Base-by-base conservation (phyloP, 306 rosid genomes). In the Datisca glomerata region DNA sequence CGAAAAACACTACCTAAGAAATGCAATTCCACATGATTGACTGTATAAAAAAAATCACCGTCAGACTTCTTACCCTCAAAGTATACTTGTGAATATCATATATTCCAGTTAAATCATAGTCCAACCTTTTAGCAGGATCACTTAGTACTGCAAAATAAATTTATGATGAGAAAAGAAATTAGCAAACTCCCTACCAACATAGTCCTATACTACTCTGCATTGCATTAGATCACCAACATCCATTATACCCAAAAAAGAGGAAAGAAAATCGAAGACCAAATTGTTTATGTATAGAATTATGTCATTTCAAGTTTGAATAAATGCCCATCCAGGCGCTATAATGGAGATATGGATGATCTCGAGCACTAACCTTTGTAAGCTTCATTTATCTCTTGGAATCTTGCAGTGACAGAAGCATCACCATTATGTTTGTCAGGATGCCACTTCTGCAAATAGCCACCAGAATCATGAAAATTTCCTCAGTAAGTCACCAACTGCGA, bases 381-480 rank as follows among this genome's bases (percentile, higher is more conserved):
- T 61, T 80, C 76, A 21, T 69, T 75, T 28, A 80, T 75, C 75
- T 75, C 81, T 64, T 80, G 92, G 63, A 80, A 80, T 62, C 75
- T 80, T 51, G 72, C 62, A 22, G 92, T 75, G 60, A 48, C 74
- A 23, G 50, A 55, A 51, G 21, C 28, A 37, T 73, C 81, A 69
- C 68, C 81, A 19, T 56, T 62, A 47, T 80, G 81, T 65, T 80
- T 80, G 69, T 80, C 85, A 34, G 92, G 92, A 69, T 80, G 92
- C 92, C 92, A 80, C 55, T 72, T 80, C 92, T 80, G 21, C 7
- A 39, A 61, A 32, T 38, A 65, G 41, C 16, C 25, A 55, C 41
- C 43, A 55, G 47, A 62, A 57, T 47, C 47, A 71, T 13, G 41
- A 17, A 31, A 31, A 37, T 28, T 34, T 18, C 36, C 53, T 61